Evolutionary conservation across 75 land plant genomes (phyloP).

Genomic region (Cupressus sempervirens): DNA sequence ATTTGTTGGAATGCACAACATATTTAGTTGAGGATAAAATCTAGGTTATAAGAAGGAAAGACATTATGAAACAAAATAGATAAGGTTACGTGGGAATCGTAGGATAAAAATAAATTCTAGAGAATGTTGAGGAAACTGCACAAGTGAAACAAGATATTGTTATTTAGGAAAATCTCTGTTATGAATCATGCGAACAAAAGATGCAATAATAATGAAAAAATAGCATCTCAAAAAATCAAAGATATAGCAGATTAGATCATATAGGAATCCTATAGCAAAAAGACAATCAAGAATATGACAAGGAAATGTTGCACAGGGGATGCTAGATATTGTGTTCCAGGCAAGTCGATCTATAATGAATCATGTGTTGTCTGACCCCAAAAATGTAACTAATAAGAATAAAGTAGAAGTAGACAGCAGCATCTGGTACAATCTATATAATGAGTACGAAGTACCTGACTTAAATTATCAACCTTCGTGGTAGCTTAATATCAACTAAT

Average conservation of each 20-base stretch:
- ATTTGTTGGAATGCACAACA: not conserved
- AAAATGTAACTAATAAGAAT: not conserved
- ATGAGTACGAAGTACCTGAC: not conserved
- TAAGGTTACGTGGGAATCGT: not conserved
- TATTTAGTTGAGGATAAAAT: not conserved
- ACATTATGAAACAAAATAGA: not conserved
- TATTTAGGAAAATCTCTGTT: too few relatives aligned
- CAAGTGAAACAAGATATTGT: too few relatives aligned
- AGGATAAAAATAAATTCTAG: not conserved
- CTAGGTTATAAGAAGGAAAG: not conserved
- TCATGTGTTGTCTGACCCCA: not conserved
- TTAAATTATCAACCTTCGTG: not conserved
- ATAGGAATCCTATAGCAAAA: not conserved
- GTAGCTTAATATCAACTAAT: not conserved
- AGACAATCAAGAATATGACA: not conserved
- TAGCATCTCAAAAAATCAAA: not conserved
- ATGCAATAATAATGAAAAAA: too few relatives aligned
- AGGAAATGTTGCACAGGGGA: too few relatives aligned
- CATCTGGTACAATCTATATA: not conserved
- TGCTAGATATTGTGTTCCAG: too few relatives aligned
- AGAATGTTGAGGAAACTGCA: too few relatives aligned
- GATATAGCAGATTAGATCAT: not conserved
- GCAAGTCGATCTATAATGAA: too few relatives aligned
- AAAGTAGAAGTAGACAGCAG: not conserved
- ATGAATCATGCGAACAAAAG: too few relatives aligned